Evolutionary conservation across 192 early-diverging fungal species (phyloP), one percentile per base, ranked within the genome.

Genomic region (Funneliformis geosporum): DNA sequence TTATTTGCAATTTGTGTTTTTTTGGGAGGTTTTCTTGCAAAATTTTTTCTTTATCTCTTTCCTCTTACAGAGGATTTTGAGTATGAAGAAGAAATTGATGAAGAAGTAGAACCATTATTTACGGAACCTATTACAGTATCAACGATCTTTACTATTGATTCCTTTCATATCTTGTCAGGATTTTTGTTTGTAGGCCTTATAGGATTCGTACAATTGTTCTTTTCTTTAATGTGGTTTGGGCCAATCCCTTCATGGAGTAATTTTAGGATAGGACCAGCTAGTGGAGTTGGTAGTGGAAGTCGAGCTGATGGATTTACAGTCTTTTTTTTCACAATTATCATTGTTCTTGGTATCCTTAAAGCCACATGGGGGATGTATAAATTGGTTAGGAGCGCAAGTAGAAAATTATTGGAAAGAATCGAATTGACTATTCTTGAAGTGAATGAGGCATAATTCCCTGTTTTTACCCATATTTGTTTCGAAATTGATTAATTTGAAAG

Each of bases 121-220:
- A 76, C 60, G 80, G 77, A 77, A 83, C 80, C 43, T 71, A 81
- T 43, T 77, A 85, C 27, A 80, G 27, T 86, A 50, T 65, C 81
- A 28, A 80, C 77, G 14, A 81, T 86, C 21, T 86, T 86, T 78
- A 72, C 44, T 43, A 82, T 86, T 55, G 85, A 86, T 33, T 79
- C 79, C 62, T 55, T 73, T n/a, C 82, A 86, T 55, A 76, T 84
- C 73, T 64, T 76, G 16, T 83, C 83, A 75, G 85, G 85, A 47
- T 80, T 82, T 23, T 71, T 83, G 68, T 83, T 86, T 80, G 85
- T 85, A 27, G 84, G 85, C 47, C 75, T 83, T 18, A 50, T 86
- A 69, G 85, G 85, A 64, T 86, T 86, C 38, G 7, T 86, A n/a
- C 85, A 86, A 73, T 42, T 84, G 21, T 65, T 85, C 18, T 28